Conservation (phyloP, 495 filamentous ascomycete species). For the Podospora didyma region DNA sequence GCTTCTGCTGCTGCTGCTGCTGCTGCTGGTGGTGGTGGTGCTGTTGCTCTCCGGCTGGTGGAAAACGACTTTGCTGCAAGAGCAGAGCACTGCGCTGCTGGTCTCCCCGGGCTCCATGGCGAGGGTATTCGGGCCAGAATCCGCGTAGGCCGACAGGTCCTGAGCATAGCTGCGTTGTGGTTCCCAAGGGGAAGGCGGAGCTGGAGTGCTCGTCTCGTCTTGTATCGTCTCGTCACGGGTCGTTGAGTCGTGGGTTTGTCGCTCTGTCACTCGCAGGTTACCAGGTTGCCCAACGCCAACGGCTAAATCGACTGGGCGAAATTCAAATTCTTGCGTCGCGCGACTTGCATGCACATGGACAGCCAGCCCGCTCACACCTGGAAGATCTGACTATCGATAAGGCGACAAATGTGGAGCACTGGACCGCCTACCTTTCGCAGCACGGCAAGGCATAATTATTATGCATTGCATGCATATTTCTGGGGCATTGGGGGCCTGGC, state of each 20-base stretch:
- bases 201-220: too few species aligned
- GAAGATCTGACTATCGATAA: not conserved
- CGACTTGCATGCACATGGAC: not conserved
- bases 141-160: slow-evolving; percentile 24
- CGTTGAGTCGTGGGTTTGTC: too few species aligned
- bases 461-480: too few species aligned
- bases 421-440: too few species aligned
- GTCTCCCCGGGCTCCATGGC: slow-evolving; percentile 10
- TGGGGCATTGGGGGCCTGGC: too few species aligned
- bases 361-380: not conserved
- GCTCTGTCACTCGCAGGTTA: too few species aligned
- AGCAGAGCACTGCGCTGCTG: not conserved
- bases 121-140: slow-evolving; percentile 13
- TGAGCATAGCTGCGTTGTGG: slow-evolving; percentile 20
- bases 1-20: not conserved
- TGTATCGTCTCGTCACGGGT: too few species aligned
- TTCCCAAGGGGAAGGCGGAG: not conserved
- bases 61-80: not conserved
- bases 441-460: too few species aligned
- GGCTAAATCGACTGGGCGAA: too few species aligned
- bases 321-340: not conserved
- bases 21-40: too few species aligned
- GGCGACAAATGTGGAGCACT: not conserved
- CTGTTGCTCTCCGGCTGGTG: too few species aligned
- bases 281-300: too few species aligned